Evolutionary conservation across 1,139 yeast species (phyloP).

Genomic region (Candida neerlandica): DNA sequence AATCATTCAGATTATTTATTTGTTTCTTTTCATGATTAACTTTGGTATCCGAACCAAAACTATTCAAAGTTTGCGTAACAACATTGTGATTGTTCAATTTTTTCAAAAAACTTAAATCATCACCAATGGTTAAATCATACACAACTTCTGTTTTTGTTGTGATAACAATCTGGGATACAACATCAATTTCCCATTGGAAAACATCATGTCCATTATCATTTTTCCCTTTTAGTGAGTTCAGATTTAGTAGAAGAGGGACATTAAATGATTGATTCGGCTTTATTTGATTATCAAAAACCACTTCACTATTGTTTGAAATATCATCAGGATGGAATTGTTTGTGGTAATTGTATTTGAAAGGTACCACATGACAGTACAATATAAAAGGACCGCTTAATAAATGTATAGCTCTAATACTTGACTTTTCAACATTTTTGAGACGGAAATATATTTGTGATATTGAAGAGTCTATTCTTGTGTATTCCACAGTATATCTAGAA

Average conservation of each 20-base stretch:
- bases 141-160: slow-evolving; percentile 64
- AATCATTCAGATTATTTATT: background rate
- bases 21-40: slow-evolving; percentile 1
- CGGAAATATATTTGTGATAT: slow-evolving; percentile 35
- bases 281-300: slow-evolving; percentile 44
- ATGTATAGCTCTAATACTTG: slow-evolving; percentile 56
- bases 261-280: slow-evolving; percentile 67
- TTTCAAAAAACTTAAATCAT: slow-evolving; percentile 35
- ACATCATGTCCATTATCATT: slow-evolving; percentile 18
- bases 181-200: slow-evolving; percentile 80
- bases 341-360: slow-evolving; percentile 46
- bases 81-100: slow-evolving; percentile 26
- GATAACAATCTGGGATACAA: slow-evolving; percentile 80
- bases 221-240: slow-evolving; percentile 37
- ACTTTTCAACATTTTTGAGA: slow-evolving; percentile 52
- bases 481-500: slow-evolving; percentile 34
- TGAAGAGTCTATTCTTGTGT: slow-evolving; percentile 24
- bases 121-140: slow-evolving; percentile 67
- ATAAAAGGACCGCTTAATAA: slow-evolving; percentile 61
- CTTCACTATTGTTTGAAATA: slow-evolving; percentile 28
- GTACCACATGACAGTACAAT: slow-evolving; percentile 60
- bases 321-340: slow-evolving; percentile 32
- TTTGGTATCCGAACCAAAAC: slow-evolving; percentile 11
- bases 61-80: slow-evolving; percentile 22
- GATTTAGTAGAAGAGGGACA: slow-evolving; percentile 47